Base-by-base conservation (phyloP, 225 moss, liverwort and hornwort species). In the Pseudisothecium myosuroides region DNA sequence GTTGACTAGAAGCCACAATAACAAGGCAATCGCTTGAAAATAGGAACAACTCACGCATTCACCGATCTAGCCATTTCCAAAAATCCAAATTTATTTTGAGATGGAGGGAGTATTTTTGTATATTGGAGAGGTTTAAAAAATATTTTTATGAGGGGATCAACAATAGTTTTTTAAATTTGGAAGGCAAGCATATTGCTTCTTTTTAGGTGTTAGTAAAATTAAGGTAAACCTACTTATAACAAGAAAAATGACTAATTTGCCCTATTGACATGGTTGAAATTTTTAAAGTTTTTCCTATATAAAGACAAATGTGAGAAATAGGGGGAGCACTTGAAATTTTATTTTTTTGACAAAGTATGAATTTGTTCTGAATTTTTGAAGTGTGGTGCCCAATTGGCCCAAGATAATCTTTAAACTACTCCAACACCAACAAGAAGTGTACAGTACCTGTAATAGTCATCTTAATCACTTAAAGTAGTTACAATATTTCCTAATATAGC, bases 121-220 rank as follows among this genome's bases (percentile, higher is more conserved):
- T n/a, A n/a, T n/a, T n/a, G n/a, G n/a, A n/a, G n/a, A n/a, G n/a
- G n/a, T n/a, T n/a, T n/a, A n/a, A n/a, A n/a, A n/a, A n/a, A n/a
- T n/a, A n/a, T n/a, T n/a, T n/a, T n/a, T n/a, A n/a, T n/a, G n/a
- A n/a, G n/a, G n/a, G n/a, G n/a, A n/a, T n/a, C n/a, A n/a, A n/a
- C n/a, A n/a, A n/a, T n/a, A n/a, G n/a, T n/a, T n/a, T 68, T 68
- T n/a, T n/a, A n/a, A 4, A 23, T 4, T n/a, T 68, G 2, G n/a
- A n/a, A 12, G 12, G 22, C 7, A 21, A 6, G 7, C 21, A 0
- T 0, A 3, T n/a, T n/a, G 12, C 20, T 1, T 68, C 4, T n/a
- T 68, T 67, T 12, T 2, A n/a, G 2, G 4, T 37, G 2, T 4
- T 68, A 22, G n/a, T 12, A 2, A 3, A 66, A 17, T 36, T 65